Conservation (phyloP, 2,329 filamentous ascomycete species). For the Colletotrichum sublineola region DNA sequence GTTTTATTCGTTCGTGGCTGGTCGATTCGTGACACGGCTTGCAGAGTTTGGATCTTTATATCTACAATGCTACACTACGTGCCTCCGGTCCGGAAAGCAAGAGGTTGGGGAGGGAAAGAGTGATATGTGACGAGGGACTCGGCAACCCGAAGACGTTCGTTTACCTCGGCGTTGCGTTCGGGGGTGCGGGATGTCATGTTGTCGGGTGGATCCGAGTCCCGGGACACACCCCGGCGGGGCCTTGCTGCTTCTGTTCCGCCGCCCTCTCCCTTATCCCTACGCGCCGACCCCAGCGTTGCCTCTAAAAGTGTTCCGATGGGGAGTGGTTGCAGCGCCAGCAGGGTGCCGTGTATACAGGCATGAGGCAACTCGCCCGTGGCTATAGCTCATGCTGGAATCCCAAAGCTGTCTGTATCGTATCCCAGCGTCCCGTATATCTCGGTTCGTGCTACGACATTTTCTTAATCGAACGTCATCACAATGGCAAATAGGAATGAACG, state of each 20-base stretch:
- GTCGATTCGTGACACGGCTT: no score
- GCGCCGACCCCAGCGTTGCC: neutral
- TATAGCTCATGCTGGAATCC: neutral
- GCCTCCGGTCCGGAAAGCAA: no score
- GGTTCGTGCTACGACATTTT: neutral
- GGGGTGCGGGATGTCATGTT: no score
- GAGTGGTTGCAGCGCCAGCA: neutral
- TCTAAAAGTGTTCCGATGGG: neutral
- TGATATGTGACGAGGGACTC: neutral
- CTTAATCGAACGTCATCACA: neutral
- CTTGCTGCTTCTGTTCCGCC: neutral
- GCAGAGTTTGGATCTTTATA: no score
- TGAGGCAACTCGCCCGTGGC: neutral
- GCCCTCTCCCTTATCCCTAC: neutral
- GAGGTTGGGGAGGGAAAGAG: neutral
- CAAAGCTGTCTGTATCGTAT: neutral
- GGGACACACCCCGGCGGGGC: neutral
- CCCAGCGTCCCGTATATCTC: neutral
- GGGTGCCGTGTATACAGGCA: neutral
- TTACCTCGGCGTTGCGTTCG: neutral
- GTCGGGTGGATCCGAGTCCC: neutral
- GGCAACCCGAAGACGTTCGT: neutral
- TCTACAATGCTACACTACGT: no score
- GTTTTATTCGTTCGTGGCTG: no score
- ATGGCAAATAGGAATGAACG: neutral